Conservation (phyloP, 768 basidiomycete genomes). For the Zangia roseola region DNA sequence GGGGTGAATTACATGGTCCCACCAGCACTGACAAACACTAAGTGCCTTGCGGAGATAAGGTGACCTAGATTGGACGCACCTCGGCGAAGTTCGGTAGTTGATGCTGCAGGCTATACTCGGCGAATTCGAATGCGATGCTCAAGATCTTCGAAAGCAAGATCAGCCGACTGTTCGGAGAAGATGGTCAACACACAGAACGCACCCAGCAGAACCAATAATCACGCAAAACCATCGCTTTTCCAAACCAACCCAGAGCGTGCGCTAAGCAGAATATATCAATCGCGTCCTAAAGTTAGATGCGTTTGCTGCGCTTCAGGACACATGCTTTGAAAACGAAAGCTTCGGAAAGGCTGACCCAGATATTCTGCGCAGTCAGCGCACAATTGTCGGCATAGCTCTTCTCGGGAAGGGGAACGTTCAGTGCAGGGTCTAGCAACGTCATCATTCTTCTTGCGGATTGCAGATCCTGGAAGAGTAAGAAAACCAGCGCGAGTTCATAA, state of each 20-base stretch:
- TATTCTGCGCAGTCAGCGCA: constrained; percentile 51
- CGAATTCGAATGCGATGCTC: constrained; percentile 84
- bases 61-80: constrained; percentile 42
- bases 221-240: constrained; percentile 84
- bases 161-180: constrained; percentile 4
- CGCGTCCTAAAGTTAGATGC: constrained; percentile 50
- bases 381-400: constrained; percentile 88
- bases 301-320: constrained; percentile 3
- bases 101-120: constrained; percentile 85
- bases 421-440: constrained; percentile 68
- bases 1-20: constrained; percentile 73
- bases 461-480: constrained; percentile 83
- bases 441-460: constrained; percentile 75
- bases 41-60: constrained; percentile 21
- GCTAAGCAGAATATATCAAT: constrained; percentile 87
- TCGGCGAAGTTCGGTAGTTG: constrained; percentile 88
- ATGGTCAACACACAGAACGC: constrained; percentile 16
- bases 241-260: constrained; percentile 86
- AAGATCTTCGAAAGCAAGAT: constrained; percentile 54
- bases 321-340: not conserved
- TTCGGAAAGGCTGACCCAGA: constrained; percentile 56
- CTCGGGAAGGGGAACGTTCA: constrained; percentile 75
- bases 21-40: constrained; percentile 66
- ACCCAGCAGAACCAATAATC: constrained; percentile 98
- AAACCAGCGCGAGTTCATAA: constrained; percentile 81